Conservation (phyloP, 148 eudicot species). For the Vaccinium myrtillus region DNA sequence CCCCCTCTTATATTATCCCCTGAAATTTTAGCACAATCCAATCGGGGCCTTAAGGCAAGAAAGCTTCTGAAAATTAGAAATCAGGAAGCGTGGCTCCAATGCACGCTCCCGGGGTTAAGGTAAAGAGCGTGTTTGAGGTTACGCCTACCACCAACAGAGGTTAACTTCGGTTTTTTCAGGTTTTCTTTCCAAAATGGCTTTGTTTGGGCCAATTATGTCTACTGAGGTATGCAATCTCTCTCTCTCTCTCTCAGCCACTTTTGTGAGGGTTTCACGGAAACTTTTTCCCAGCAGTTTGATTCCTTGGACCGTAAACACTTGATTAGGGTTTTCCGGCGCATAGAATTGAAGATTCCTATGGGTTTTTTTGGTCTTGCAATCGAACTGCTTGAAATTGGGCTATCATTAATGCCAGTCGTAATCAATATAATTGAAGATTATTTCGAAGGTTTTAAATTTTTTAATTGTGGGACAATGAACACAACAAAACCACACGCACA, state of each 20-base stretch:
- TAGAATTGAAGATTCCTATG: neutral
- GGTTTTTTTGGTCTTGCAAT: neutral
- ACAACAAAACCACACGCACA: neutral
- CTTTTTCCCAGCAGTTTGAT: neutral
- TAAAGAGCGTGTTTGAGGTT: too few relatives aligned
- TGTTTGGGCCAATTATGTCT: neutral
- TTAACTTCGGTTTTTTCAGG: neutral
- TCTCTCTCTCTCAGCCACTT: neutral
- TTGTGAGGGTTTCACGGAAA: neutral
- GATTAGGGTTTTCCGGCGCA: neutral
- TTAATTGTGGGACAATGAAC: neutral
- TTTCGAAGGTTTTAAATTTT: neutral
- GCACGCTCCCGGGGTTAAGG: too few relatives aligned
- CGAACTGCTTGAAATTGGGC: neutral
- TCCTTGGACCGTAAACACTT: neutral
- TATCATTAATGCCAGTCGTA: too few relatives aligned
- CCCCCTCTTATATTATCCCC: too few relatives aligned
- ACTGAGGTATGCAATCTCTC: neutral
- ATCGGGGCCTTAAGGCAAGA: too few relatives aligned
- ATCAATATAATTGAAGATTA: too few relatives aligned
- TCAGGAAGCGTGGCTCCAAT: too few relatives aligned
- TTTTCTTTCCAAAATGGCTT: neutral
- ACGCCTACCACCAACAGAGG: too few relatives aligned
- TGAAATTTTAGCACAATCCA: too few relatives aligned
- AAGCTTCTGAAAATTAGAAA: too few relatives aligned